phyloP scores from a whole-genome alignment of 225 moss, liverwort and hornwort species.

The Rhytidiadelphus loreus region DNA sequence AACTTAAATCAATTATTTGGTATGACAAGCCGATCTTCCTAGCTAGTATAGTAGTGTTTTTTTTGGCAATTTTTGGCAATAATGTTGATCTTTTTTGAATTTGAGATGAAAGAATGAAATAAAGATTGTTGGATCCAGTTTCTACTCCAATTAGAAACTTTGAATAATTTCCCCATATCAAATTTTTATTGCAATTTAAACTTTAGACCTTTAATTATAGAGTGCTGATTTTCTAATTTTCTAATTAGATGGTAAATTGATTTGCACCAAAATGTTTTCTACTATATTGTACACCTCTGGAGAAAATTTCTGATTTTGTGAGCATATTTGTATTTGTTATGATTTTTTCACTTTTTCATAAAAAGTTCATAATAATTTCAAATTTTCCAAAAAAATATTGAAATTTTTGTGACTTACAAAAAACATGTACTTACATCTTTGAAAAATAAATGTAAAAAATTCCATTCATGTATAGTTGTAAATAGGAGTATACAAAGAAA shows the following conservation, averaged over 20 bases:
- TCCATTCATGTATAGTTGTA: too few relatives aligned
- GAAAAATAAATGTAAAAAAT: neutral
- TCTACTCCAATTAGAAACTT: neutral
- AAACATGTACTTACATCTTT: too few relatives aligned
- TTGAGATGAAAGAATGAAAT: neutral
- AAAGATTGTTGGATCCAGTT: rapidly evolving
- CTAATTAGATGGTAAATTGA: neutral
- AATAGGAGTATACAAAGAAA: neutral
- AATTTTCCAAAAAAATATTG: neutral
- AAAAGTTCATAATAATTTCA: neutral
- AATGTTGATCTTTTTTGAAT: neutral
- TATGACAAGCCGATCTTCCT: rapidly evolving
- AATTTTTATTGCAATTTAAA: neutral
- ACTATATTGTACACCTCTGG: too few relatives aligned
- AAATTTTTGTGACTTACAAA: neutral
- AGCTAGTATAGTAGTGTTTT: neutral
- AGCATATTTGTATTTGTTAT: neutral
- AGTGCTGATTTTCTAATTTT: neutral
- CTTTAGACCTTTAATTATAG: neutral
- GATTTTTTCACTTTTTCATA: too few relatives aligned
- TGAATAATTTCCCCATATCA: neutral
- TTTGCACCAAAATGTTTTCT: neutral
- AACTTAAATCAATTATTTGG: neutral
- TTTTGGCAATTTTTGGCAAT: neutral
- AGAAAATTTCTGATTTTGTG: neutral